Evolutionary conservation across 768 basidiomycete species (phyloP).

Genomic region (Jaapia argillacea): DNA sequence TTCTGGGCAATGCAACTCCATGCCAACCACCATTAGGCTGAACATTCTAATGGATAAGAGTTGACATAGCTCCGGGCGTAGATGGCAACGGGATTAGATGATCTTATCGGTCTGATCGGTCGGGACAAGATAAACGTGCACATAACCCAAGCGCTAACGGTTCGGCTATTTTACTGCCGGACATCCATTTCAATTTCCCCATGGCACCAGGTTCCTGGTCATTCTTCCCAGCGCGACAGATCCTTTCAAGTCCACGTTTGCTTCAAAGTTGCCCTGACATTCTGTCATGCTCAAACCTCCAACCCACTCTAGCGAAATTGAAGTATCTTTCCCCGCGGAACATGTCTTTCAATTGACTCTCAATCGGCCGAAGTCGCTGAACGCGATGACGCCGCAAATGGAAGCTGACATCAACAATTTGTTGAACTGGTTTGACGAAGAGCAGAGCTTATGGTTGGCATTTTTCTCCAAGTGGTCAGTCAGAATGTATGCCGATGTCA

Average conservation of each 20-base stretch:
- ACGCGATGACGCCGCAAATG: slow-evolving; percentile 64
- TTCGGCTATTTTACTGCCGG: too few species aligned
- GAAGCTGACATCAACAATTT: slow-evolving; percentile 36
- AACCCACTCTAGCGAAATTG: slow-evolving; percentile 25
- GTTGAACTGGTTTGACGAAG: slow-evolving; percentile 67
- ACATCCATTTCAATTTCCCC: too few species aligned
- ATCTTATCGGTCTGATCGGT: background rate
- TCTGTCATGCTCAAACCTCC: slow-evolving; percentile 9
- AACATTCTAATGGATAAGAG: too few species aligned
- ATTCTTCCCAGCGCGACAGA: background rate
- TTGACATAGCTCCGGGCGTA: too few species aligned
- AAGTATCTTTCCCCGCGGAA: slow-evolving; percentile 31
- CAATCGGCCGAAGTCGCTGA: slow-evolving; percentile 63
- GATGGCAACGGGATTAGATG: background rate
- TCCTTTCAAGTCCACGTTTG: background rate
- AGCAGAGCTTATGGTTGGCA: slow-evolving; percentile 60
- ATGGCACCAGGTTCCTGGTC: background rate
- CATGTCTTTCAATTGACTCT: slow-evolving; percentile 46
- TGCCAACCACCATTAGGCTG: background rate
- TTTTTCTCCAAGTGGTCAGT: background rate
- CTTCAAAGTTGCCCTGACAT: background rate
- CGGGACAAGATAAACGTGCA: background rate
- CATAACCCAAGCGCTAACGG: too few species aligned
- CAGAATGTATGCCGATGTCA: slow-evolving; percentile 1
- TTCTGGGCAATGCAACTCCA: background rate